Evolutionary conservation across 2,329 filamentous ascomycete species (phyloP).

Genomic region (Cryphonectria nitschkei): DNA sequence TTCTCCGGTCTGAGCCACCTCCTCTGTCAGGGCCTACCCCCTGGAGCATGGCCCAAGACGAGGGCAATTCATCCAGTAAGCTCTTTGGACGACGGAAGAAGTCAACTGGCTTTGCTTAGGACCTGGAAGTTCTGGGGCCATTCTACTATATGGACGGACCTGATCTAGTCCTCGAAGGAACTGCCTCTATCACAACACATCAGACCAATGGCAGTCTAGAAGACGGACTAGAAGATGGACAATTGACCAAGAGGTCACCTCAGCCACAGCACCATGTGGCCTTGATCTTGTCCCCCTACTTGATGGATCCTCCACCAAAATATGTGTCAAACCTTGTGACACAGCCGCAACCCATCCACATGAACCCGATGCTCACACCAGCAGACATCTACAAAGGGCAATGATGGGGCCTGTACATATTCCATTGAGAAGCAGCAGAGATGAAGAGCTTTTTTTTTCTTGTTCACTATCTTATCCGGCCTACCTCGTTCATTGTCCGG

Average conservation of each 20-base stretch:
- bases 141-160: not conserved
- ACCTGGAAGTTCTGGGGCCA: not conserved
- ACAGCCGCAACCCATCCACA: not conserved
- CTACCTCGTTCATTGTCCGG: constrained; percentile 9
- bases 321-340: not conserved
- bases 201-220: not conserved
- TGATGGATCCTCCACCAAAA: no score
- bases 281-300: not conserved
- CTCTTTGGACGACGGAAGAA: constrained; percentile 29
- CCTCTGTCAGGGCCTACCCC: constrained; percentile 34
- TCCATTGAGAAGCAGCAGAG: not conserved
- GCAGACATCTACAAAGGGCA: not conserved
- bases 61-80: constrained; percentile 16
- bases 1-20: constrained; percentile 71
- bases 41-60: constrained; percentile 15
- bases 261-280: not conserved
- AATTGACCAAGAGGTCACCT: not conserved
- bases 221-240: not conserved
- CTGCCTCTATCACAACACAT: not conserved
- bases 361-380: not conserved
- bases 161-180: not conserved
- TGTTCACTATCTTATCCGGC: constrained; percentile 10
- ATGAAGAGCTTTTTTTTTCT: not conserved
- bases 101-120: constrained; percentile 22
- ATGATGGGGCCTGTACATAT: not conserved